Percentiles rank a stretch among this genome's conserved stretches.
These are phyloP conservation scores for Colletotrichum truncatum DNA, from an alignment of 2,329 filamentous ascomycete species.

Conservation along the genomic window DNA sequence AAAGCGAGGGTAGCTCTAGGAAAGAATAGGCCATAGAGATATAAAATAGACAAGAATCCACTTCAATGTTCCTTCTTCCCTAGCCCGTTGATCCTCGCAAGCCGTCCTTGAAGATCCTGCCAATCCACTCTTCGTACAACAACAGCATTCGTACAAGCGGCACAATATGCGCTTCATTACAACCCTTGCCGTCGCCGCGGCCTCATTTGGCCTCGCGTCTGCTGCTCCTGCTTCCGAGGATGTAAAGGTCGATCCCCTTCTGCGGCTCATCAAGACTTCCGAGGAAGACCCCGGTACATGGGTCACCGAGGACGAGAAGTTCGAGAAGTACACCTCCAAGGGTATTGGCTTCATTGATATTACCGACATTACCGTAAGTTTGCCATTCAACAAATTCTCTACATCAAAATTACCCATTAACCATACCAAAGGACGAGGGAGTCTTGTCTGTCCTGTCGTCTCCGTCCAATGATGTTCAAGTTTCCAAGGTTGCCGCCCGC, in stretches of 20 bases:
- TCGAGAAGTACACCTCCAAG: slow-evolving; percentile 43
- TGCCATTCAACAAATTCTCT: no score
- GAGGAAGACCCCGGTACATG: slow-evolving; percentile 47
- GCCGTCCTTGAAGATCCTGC: neutral
- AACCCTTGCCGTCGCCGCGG: slow-evolving; percentile 26
- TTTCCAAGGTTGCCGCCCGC: slow-evolving; percentile 31
- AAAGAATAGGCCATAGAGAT: no score
- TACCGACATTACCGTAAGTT: slow-evolving; percentile 45
- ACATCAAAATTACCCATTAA: neutral
- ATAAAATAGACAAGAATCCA: no score
- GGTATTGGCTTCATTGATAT: slow-evolving; percentile 49
- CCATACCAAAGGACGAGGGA: slow-evolving; percentile 36
- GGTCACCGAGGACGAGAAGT: slow-evolving; percentile 51
- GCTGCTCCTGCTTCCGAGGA: slow-evolving; percentile 22
- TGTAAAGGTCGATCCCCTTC: slow-evolving; percentile 21
- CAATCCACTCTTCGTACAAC: neutral
- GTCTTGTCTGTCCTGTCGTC: slow-evolving; percentile 36
- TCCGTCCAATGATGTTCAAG: slow-evolving; percentile 22
- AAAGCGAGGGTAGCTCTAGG: no score
- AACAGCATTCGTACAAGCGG: neutral
- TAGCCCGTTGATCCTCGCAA: no score
- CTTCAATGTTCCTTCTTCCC: no score
- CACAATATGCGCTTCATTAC: slow-evolving; percentile 27
- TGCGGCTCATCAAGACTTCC: slow-evolving; percentile 49
- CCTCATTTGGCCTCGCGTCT: slow-evolving; percentile 24